phyloP scores from a whole-genome alignment of 331 rosid species.

The Telfairia occidentalis region DNA sequence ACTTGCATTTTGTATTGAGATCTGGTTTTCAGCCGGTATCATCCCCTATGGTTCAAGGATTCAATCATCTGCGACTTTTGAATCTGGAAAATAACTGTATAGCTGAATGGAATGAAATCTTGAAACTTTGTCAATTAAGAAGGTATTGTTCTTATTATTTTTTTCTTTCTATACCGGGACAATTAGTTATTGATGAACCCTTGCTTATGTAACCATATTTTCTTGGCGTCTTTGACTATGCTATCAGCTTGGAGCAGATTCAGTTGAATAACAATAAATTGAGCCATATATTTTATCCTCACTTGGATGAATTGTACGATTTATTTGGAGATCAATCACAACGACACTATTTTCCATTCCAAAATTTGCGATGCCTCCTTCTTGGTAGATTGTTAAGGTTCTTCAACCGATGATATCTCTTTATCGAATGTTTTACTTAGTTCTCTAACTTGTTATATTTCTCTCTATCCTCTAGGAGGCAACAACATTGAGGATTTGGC shows the following conservation, averaged over 20 bases:
- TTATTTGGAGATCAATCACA: conserved; percentile 20
- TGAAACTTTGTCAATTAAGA: conserved; percentile 68
- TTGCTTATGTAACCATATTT: conserved; percentile 16
- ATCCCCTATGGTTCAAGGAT: conserved; percentile 64
- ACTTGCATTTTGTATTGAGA: conserved; percentile 14
- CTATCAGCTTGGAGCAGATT: conserved; percentile 91
- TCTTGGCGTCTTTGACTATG: conserved; percentile 13
- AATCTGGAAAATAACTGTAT: conserved; percentile 81
- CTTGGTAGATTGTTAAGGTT: conserved; percentile 42
- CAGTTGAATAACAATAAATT: conserved; percentile 74
- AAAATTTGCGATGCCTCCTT: conserved; percentile 66
- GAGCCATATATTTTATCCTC: conserved; percentile 51
- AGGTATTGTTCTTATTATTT: conserved; percentile 30
- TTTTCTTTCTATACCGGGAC: background rate
- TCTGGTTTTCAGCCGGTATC: conserved; percentile 47
- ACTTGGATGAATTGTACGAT: conserved; percentile 21
- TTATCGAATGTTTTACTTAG: conserved; percentile 10
- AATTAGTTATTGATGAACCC: background rate
- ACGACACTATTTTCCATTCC: conserved; percentile 39
- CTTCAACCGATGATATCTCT: background rate
- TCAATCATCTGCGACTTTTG: conserved; percentile 62
- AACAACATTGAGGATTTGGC: conserved; percentile 62
- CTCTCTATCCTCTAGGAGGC: conserved; percentile 42
- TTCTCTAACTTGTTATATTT: conserved; percentile 15
- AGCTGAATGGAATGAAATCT: conserved; percentile 70